These are phyloP conservation scores for Jatropha curcas DNA, from an alignment of 345 rosid genomes.

Conservation along the genomic window DNA sequence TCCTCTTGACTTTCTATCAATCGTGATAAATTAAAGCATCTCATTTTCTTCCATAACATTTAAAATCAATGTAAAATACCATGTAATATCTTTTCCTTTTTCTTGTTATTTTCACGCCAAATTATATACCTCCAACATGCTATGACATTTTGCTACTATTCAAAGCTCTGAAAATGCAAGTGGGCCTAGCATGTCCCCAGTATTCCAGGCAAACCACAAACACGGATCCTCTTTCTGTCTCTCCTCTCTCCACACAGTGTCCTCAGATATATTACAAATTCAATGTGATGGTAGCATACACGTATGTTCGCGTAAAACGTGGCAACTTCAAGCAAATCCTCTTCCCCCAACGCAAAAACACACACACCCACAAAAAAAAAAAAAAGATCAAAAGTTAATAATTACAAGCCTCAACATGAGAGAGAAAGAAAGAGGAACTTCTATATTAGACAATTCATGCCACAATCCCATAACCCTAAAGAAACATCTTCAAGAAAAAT, in stretches of 20 bases:
- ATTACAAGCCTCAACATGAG: no score
- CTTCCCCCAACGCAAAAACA: no score
- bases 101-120: not conserved
- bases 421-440: not conserved
- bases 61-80: not conserved
- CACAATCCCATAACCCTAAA: not conserved
- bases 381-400: not conserved
- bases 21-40: not conserved
- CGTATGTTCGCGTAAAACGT: no score
- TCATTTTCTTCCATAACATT: not conserved
- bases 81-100: not conserved
- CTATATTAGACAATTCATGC: not conserved
- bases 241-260: not conserved
- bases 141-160: not conserved
- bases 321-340: not conserved
- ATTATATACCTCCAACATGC: not conserved
- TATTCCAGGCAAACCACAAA: slow-evolving; percentile 10
- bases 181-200: slow-evolving; percentile 21
- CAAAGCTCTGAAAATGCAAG: not conserved
- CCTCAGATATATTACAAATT: not conserved
- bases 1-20: not conserved
- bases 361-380: no score
- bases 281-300: no score
- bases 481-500: not conserved
- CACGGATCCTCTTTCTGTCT: not conserved